Percentiles rank a stretch among this genome's conserved stretches.
phyloP scores from a whole-genome alignment of 306 rosid species.

The Begonia fuchsioides region DNA sequence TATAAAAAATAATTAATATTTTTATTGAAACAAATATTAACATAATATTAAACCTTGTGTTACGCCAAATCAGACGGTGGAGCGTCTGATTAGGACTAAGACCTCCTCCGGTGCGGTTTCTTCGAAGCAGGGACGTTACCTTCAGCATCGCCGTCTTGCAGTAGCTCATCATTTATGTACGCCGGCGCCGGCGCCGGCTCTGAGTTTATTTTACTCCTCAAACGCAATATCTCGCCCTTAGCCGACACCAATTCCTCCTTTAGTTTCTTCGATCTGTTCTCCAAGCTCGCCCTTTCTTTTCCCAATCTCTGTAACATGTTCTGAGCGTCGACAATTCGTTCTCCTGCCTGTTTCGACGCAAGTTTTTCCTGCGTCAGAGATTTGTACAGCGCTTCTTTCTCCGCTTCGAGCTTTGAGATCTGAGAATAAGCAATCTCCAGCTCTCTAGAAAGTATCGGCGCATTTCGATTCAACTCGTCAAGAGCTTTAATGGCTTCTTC shows the following conservation, averaged over 20 bases:
- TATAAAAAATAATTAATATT: no score
- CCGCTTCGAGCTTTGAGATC: slow-evolving; percentile 50
- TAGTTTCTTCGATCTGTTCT: slow-evolving; percentile 47
- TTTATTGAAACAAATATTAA: no score
- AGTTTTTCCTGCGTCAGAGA: slow-evolving; percentile 48
- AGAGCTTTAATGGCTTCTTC: slow-evolving; percentile 68
- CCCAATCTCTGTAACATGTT: slow-evolving; percentile 52
- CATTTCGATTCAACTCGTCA: slow-evolving; percentile 62
- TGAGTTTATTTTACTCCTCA: slow-evolving; percentile 22
- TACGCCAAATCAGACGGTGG: no score
- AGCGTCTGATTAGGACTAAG: slow-evolving; percentile 4
- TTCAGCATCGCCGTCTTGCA: slow-evolving; percentile 18
- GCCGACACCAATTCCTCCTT: slow-evolving; percentile 58
- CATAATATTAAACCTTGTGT: no score
- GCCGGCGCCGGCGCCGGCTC: slow-evolving; percentile 19
- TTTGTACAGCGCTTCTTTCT: slow-evolving; percentile 42
- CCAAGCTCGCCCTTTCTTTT: slow-evolving; percentile 48
- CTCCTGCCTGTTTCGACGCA: slow-evolving; percentile 41
- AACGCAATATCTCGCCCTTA: slow-evolving; percentile 56
- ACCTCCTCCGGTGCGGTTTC: slow-evolving; percentile 25
- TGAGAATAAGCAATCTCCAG: slow-evolving; percentile 39
- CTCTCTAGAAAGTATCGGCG: slow-evolving; percentile 41
- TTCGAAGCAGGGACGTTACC: slow-evolving; percentile 13
- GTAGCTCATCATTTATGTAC: slow-evolving; percentile 19
- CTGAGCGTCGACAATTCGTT: slow-evolving; percentile 73